Evolutionary conservation across 2,329 filamentous ascomycete species (phyloP).

Genomic region (Fusarium anguioides): DNA sequence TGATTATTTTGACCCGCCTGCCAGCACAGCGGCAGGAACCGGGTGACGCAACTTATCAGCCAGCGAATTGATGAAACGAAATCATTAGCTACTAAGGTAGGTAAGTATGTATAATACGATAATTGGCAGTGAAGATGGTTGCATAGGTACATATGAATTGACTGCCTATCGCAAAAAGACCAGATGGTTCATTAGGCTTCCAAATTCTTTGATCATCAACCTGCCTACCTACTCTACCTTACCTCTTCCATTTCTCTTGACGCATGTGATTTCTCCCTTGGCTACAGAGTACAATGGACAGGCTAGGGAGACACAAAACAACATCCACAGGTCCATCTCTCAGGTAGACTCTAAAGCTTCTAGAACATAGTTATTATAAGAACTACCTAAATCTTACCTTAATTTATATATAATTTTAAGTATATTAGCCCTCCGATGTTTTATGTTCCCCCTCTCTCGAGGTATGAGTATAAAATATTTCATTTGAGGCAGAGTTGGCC

Average conservation of each 20-base stretch:
- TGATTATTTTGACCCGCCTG: too few species aligned
- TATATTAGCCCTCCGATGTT: too few species aligned
- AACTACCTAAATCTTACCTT: too few species aligned
- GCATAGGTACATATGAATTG: background rate
- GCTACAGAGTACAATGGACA: too few species aligned
- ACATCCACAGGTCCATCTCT: background rate
- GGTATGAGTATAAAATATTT: background rate
- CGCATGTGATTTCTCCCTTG: background rate
- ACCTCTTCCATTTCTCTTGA: too few species aligned
- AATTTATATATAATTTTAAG: too few species aligned
- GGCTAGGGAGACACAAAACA: too few species aligned
- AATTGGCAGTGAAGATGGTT: background rate
- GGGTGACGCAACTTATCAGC: slow-evolving; percentile 49
- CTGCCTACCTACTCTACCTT: background rate
- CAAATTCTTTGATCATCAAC: background rate
- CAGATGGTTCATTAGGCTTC: background rate
- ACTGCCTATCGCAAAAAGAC: background rate
- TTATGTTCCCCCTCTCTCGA: too few species aligned
- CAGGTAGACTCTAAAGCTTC: too few species aligned
- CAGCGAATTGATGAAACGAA: background rate
- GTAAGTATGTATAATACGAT: background rate
- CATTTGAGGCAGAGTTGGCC: background rate
- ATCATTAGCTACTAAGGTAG: too few species aligned
- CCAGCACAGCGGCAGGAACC: slow-evolving; percentile 50
- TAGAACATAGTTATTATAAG: too few species aligned